Base-by-base conservation (phyloP, 495 filamentous ascomycete species). In the Xylaria castorea region DNA sequence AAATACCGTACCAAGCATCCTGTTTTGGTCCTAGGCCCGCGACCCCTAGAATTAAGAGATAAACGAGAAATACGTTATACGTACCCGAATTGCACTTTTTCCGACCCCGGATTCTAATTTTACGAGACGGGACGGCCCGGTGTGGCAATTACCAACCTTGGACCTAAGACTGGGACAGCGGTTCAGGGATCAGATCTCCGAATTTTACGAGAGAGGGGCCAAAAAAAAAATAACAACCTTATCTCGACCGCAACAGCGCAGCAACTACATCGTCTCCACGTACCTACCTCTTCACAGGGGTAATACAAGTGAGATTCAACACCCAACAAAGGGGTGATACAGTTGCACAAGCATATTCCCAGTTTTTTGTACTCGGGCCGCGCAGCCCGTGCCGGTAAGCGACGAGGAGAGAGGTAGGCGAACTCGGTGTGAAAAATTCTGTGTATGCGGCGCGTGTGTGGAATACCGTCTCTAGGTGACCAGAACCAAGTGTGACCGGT, bases 241-340 rank as follows among this genome's bases (percentile, higher is more conserved):
- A 67, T 42, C 70, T 67, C 62, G 62, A 51, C 51, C 18, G 25
- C 70, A 65, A 65, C 51, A 46, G 22, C 44, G 2, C 53, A 5
- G 32, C 46, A 8, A 53, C 34, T 64, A 18, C 68, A n/a, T 51
- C 30, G 16, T 40, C 65, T 66, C 63, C 46, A 36, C 63, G 63
- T 50, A 57, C 30, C 42, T 30, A 25, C 11, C 34, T 48, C 9
- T 16, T 38, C 11, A 38, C 38, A 63, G 36, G 48, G 46, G 60
- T 60, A 20, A 61, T 48, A 72, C 70, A 72, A 16, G 70, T 67
- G 40, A 57, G 62, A 72, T 66, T 40, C 46, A n/a, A 53, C 32
- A 57, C 34, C 40, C 30, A 20, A 7, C 42, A 34, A 46, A 34
- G 34, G n/a, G 46, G 68, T 71, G 46, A 55, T 34, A 71, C 68